Conservation (phyloP, 768 basidiomycete genomes). For the Tricholoma hemisulphureum region DNA sequence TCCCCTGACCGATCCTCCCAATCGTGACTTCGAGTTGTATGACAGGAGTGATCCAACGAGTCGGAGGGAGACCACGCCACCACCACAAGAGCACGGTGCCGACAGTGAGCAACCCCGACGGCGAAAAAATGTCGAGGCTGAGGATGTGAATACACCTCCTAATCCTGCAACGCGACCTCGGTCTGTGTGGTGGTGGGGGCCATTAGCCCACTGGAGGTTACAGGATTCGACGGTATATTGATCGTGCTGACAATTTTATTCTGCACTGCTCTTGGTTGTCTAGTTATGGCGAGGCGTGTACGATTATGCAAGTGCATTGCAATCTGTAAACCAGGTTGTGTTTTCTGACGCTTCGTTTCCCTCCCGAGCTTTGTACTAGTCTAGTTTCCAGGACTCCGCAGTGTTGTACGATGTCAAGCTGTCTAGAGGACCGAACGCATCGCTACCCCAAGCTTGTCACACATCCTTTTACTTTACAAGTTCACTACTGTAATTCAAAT, state of each 20-base stretch:
- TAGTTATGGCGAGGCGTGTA: conserved; percentile 10
- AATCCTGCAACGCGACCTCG: conserved; percentile 16
- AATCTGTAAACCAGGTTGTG: neutral
- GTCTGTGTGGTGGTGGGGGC: conserved; percentile 83
- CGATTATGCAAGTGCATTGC: neutral
- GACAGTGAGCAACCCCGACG: conserved; percentile 1
- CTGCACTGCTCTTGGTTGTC: neutral
- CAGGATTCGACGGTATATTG: conserved; percentile 74
- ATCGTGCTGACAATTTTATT: conserved; percentile 7
- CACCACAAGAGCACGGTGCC: neutral
- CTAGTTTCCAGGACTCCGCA: too few species aligned
- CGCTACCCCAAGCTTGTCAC: too few species aligned
- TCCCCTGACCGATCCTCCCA: neutral
- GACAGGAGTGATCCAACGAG: conserved; percentile 8
- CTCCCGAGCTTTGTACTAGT: neutral
- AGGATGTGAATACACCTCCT: neutral
- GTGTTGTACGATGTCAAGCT: too few species aligned
- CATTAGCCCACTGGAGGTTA: conserved; percentile 69
- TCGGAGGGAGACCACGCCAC: conserved; percentile 10
- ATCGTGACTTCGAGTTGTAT: conserved; percentile 23
- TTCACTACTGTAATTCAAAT: too few species aligned
- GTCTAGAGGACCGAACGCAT: too few species aligned
- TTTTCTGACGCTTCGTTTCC: neutral
- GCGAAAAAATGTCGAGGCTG: conserved; percentile 2
- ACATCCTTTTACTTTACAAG: too few species aligned